Evolutionary conservation across 2,329 filamentous ascomycete species (phyloP), one percentile per base, ranked within the genome.

Genomic region (Xylariaceae sp.): DNA sequence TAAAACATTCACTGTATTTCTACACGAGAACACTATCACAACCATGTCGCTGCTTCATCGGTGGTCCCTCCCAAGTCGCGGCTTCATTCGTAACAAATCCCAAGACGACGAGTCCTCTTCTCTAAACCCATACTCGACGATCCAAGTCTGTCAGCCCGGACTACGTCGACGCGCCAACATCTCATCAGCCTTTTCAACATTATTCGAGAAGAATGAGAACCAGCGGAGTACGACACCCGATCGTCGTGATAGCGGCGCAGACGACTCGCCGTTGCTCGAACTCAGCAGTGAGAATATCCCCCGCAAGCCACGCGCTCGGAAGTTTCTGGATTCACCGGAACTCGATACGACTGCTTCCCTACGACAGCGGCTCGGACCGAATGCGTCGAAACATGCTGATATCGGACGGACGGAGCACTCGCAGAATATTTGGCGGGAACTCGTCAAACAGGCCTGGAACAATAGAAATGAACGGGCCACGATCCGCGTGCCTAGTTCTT

Each of bases 21-120:
- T 62, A 57, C 52, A 4, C 44, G 4, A 45, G 6, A 17, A 55
- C 13, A 17, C 51, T 48, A 30, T 48, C 37, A 34, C 39, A 2
- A 56, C 35, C 49, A 66, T 66, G 64, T 64, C 62, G 17, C 52
- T 63, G 3, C 35, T 63, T 8, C 54, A 63, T 47, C 52, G 62
- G 15, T 64, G 59, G 64, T 66, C 64, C 4, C 52, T 66, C 11
- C 64, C 64, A 17, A 66, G 42, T 37, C 62, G 62, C 30, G 44
- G 60, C 18, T 60, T 60, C 10, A 17, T 39, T 48, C 55, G 55
- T 30, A 55, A 63, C 13, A 59, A 53, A 17, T 57, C 52, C 13
- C 37, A 49, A 37, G 55, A 61, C 23, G 55, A 11, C 9, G 56
- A 56, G 23, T 18, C 51, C n/a, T 51, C 55, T 9, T 51, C 55